These are phyloP conservation scores for Phylloporus arenicola DNA, from an alignment of 768 basidiomycete species.

Conservation along the genomic window DNA sequence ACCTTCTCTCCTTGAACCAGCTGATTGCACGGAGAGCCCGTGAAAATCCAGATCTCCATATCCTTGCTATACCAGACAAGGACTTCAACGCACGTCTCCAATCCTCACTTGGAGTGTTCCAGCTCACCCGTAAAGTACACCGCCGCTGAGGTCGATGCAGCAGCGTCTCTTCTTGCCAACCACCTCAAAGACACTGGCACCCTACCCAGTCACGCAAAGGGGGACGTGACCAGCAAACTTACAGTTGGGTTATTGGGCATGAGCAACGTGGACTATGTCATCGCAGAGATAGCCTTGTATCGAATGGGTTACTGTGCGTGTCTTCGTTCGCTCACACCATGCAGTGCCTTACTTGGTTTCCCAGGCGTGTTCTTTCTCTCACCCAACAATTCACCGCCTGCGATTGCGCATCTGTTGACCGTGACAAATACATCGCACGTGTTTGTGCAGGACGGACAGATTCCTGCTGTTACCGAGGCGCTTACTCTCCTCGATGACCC, in stretches of 20 bases:
- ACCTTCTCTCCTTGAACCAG: constrained; percentile 24
- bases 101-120: no score
- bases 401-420: constrained; percentile 41
- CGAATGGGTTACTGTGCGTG: constrained; percentile 30
- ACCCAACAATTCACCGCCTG: constrained; percentile 42
- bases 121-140: constrained; percentile 18
- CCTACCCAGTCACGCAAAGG: constrained; percentile 20
- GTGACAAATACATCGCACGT: constrained; percentile 19
- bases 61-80: constrained; percentile 24
- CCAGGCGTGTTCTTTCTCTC: constrained; percentile 34
- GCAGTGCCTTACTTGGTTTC: background rate
- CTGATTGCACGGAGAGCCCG: constrained; percentile 18
- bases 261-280: constrained; percentile 26
- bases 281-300: constrained; percentile 23
- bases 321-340: background rate
- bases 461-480: constrained; percentile 12
- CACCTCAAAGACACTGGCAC: constrained; percentile 16
- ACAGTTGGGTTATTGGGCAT: constrained; percentile 24
- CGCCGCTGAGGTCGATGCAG: constrained; percentile 19
- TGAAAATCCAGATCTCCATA: constrained; percentile 19
- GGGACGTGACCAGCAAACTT: constrained; percentile 21
- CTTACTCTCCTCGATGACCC: constrained; percentile 16
- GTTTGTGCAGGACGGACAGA: constrained; percentile 18
- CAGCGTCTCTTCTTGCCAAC: constrained; percentile 26
- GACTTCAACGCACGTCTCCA: constrained; percentile 13